phyloP scores from a whole-genome alignment of 805 yeast species.

The Lipomyces yamadae region DNA sequence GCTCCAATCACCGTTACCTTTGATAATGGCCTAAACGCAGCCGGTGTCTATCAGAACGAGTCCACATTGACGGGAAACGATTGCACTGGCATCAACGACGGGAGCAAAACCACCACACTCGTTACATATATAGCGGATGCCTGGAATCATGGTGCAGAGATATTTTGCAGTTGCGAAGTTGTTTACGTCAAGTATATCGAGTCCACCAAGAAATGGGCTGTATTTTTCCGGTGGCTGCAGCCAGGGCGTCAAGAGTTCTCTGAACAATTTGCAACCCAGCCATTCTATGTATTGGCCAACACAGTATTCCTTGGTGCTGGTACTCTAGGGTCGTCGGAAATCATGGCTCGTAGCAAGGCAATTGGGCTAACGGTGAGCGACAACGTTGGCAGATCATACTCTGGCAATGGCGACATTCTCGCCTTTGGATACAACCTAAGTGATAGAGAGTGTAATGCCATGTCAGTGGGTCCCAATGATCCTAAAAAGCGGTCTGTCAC shows the following conservation, averaged over 20 bases:
- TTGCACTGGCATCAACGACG: slow-evolving; percentile 1
- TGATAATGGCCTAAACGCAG: background rate
- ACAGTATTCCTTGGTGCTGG: background rate
- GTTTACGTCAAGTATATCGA: background rate
- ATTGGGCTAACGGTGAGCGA: background rate
- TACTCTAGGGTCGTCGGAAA: background rate
- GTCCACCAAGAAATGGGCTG: background rate
- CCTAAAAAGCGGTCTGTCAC: background rate
- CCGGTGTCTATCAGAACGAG: background rate
- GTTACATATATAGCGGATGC: background rate
- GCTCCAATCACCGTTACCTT: background rate
- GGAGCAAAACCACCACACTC: background rate
- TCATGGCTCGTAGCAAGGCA: background rate
- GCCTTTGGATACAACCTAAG: background rate
- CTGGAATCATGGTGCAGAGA: background rate
- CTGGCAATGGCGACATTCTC: background rate
- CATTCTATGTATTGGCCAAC: background rate
- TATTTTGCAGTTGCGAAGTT: background rate
- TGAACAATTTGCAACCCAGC: background rate
- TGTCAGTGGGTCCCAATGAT: background rate
- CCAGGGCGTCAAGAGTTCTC: background rate
- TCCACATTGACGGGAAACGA: background rate
- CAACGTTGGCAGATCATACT: background rate
- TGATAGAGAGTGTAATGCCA: background rate
- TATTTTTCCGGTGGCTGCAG: background rate